Percentiles rank a stretch among this genome's conserved stretches.
Evolutionary conservation across 345 rosid genomes (phyloP).

Genomic region (Boechera stricta): DNA sequence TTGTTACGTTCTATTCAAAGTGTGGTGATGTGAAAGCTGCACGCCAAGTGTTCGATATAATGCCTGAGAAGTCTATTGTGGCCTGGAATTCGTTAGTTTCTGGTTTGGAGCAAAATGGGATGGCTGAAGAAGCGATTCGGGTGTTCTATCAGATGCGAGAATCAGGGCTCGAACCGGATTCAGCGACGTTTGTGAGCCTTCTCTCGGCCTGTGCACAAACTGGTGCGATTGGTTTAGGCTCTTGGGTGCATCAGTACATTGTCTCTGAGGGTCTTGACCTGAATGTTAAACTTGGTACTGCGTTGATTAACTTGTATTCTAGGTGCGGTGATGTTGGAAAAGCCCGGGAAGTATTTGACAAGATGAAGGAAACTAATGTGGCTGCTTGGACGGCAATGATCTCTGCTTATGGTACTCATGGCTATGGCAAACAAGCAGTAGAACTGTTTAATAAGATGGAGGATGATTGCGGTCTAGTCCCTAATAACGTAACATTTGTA

Average conservation of each 20-base stretch:
- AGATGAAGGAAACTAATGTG: conserved; percentile 67
- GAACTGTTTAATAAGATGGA: conserved; percentile 64
- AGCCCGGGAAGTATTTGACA: conserved; percentile 69
- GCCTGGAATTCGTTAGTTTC: conserved; percentile 90
- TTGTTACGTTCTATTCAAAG: conserved; percentile 64
- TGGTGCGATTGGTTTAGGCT: conserved; percentile 64
- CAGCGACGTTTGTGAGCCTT: conserved; percentile 67
- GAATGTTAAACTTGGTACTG: conserved; percentile 76
- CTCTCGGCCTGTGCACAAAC: conserved; percentile 79
- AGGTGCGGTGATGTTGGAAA: conserved; percentile 73
- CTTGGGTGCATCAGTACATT: conserved; percentile 69
- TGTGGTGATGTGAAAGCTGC: conserved; percentile 54
- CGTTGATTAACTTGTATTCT: conserved; percentile 80
- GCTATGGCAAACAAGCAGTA: conserved; percentile 64
- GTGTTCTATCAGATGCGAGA: conserved; percentile 67
- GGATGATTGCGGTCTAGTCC: conserved; percentile 43
- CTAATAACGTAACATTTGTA: conserved; percentile 74
- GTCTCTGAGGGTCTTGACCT: conserved; percentile 44
- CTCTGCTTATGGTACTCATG: conserved; percentile 83
- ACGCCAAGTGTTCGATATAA: conserved; percentile 69
- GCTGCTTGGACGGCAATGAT: conserved; percentile 92
- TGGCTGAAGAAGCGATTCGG: conserved; percentile 58
- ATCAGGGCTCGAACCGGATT: conserved; percentile 58
- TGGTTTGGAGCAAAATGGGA: conserved; percentile 81
- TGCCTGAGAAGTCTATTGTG: conserved; percentile 64